Percentiles rank a stretch among this genome's conserved stretches.
phyloP scores from a whole-genome alignment of 106 monocot genomes.

The Alisma plantagoaquatica region DNA sequence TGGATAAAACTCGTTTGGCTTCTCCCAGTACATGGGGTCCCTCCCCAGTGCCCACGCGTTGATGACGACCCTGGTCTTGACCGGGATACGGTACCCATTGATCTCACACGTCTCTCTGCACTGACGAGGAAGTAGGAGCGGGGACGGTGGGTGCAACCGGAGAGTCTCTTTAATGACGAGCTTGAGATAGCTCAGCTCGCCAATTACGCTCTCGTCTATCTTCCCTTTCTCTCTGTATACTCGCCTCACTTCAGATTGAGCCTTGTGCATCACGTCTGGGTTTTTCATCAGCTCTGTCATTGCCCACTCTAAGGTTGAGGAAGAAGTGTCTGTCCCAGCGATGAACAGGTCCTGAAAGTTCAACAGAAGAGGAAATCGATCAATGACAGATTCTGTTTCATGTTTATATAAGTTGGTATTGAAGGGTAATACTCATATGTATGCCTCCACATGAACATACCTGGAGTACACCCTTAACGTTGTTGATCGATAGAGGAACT shows the following conservation, averaged over 20 bases:
- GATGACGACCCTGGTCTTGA: slow-evolving; percentile 3
- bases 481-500: background rate
- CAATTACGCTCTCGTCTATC: background rate
- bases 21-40: slow-evolving; percentile 3
- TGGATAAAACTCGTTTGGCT: slow-evolving; percentile 4
- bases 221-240: background rate
- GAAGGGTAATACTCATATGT: too few relatives aligned
- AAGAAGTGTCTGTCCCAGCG: slow-evolving; percentile 10
- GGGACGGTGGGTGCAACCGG: background rate
- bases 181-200: slow-evolving; percentile 2
- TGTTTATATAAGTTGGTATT: too few relatives aligned
- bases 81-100: background rate
- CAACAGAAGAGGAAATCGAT: background rate
- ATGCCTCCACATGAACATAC: background rate
- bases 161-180: slow-evolving; percentile 10
- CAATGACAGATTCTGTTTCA: too few relatives aligned
- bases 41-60: slow-evolving; percentile 7
- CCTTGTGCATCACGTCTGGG: slow-evolving; percentile 9
- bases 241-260: background rate
- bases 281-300: slow-evolving; percentile 6
- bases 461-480: background rate
- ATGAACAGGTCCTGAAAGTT: slow-evolving; percentile 3
- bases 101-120: background rate
- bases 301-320: slow-evolving; percentile 1
- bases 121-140: slow-evolving; percentile 7